These are phyloP conservation scores for Schizophyllum amplum DNA, from an alignment of 1,284 basidiomycete species.

Conservation along the genomic window DNA sequence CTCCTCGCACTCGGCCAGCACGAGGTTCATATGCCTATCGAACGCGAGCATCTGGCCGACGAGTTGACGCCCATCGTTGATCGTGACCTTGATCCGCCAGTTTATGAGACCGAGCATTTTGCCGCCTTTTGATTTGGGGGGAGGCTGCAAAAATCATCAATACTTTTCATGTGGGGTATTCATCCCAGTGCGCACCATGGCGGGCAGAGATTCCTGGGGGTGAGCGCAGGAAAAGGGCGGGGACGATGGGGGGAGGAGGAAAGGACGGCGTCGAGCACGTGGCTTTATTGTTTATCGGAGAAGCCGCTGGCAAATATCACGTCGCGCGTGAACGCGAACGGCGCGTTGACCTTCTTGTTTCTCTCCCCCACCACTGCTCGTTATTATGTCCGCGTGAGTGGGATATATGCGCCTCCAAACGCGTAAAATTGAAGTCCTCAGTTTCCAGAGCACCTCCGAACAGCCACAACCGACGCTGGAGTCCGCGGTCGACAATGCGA, in stretches of 20 bases:
- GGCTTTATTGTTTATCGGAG: background rate
- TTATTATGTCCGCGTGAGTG: constrained; percentile 1
- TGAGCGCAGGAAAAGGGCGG: background rate
- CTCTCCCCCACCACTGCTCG: background rate
- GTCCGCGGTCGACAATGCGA: constrained; percentile 61
- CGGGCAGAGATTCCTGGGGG: background rate
- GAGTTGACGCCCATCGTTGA: constrained; percentile 95
- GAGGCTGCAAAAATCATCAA: constrained; percentile 44
- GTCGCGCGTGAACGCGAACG: background rate
- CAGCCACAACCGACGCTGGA: constrained; percentile 33
- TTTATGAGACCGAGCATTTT: constrained; percentile 98
- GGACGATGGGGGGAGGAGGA: background rate
- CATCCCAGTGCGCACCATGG: background rate
- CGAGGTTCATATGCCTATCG: constrained; percentile 99
- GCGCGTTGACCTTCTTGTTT: background rate
- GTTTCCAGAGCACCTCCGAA: constrained; percentile 4
- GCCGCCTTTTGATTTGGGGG: constrained; percentile 92
- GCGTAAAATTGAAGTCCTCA: background rate
- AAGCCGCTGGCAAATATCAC: background rate
- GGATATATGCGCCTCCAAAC: background rate
- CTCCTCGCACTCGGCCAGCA: constrained; percentile 95
- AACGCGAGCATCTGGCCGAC: constrained; percentile 99
- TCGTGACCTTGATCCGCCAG: constrained; percentile 94
- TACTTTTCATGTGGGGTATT: background rate
- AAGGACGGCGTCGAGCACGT: background rate